phyloP scores from a whole-genome alignment of 2,329 filamentous ascomycete genomes.

The Colletotrichum spaethianum region DNA sequence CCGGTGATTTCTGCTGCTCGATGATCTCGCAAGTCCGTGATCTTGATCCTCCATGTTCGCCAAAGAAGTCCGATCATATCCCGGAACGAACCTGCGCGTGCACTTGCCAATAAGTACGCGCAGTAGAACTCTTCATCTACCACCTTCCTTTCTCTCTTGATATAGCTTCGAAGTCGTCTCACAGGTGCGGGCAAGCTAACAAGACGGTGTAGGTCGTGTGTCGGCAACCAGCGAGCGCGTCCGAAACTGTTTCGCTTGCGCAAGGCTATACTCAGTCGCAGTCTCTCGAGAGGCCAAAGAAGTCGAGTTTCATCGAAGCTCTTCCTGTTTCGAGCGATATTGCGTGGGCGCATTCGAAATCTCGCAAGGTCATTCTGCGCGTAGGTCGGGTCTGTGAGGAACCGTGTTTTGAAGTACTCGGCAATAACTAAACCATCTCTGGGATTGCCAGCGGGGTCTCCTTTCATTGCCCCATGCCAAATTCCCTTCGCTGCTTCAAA shows the following conservation, averaged over 20 bases:
- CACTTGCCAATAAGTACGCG: constrained; percentile 36
- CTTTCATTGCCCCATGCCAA: constrained; percentile 51
- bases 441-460: constrained; percentile 46
- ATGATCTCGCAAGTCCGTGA: constrained; percentile 31
- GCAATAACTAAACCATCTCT: constrained; percentile 54
- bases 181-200: constrained; percentile 31
- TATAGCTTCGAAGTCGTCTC: constrained; percentile 31
- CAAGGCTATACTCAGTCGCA: constrained; percentile 24
- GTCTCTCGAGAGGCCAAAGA: constrained; percentile 26
- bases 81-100: constrained; percentile 27
- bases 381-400: constrained; percentile 61
- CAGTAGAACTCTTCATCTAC: constrained; percentile 27
- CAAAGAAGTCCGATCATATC: constrained; percentile 22
- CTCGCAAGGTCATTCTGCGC: constrained; percentile 60
- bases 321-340: constrained; percentile 50
- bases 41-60: constrained; percentile 23
- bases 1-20: constrained; percentile 47
- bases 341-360: constrained; percentile 57
- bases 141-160: constrained; percentile 13
- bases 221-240: constrained; percentile 21
- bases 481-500: constrained; percentile 51
- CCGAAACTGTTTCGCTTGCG: constrained; percentile 24
- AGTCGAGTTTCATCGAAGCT: constrained; percentile 4
- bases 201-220: constrained; percentile 32
- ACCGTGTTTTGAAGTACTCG: constrained; percentile 65